These are phyloP conservation scores for Fraxinus angustifolia DNA, from an alignment of 305 asterid genomes.

Conservation along the genomic window DNA sequence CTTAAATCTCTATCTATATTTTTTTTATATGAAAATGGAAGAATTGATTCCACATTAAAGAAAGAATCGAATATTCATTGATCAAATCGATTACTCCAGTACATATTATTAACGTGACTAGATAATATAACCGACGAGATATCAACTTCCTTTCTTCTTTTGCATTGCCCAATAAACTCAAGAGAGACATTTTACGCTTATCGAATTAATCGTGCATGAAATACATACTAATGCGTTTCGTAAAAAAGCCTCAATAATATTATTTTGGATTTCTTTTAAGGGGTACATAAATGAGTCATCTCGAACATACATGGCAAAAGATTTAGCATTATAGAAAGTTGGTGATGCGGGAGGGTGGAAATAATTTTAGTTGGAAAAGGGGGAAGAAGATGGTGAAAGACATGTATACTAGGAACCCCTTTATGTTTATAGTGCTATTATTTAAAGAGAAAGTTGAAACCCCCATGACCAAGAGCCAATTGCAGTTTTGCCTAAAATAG, in stretches of 20 bases:
- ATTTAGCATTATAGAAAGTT: conserved; percentile 8
- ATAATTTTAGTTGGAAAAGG: background rate
- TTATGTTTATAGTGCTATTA: conserved; percentile 26
- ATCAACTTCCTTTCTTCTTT: background rate
- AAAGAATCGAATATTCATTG: background rate
- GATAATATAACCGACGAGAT: background rate
- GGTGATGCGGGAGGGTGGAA: conserved; percentile 3
- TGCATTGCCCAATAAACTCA: background rate
- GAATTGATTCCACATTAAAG: background rate
- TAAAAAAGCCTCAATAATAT: background rate
- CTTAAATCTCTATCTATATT: background rate
- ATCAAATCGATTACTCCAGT: background rate
- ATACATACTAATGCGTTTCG: background rate
- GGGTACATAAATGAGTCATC: background rate
- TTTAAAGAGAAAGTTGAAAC: conserved; percentile 25
- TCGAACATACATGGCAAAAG: background rate
- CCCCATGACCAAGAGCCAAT: conserved; percentile 21
- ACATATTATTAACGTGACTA: background rate
- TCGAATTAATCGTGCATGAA: no score
- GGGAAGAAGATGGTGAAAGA: background rate
- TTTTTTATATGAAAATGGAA: background rate
- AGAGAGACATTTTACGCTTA: no score
- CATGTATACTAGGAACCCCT: background rate
- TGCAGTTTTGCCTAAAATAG: conserved; percentile 22
- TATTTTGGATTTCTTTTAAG: background rate